Base-by-base conservation (phyloP, 1,284 basidiomycete genomes). In the Malassezia psittaci region DNA sequence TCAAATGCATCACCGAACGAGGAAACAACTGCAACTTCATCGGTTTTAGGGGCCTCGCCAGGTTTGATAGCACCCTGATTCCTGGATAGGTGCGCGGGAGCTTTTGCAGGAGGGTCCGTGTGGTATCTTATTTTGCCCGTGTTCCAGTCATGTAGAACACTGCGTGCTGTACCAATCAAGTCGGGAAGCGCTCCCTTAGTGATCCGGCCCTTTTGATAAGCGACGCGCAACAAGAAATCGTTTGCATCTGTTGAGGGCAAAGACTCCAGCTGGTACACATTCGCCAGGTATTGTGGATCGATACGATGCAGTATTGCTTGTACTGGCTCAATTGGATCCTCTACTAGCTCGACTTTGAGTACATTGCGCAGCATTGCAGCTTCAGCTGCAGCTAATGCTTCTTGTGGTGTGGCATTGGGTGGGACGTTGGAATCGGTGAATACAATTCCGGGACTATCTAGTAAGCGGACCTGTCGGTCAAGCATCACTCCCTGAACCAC, bases 361-460 rank as follows among this genome's bases (percentile, higher is more conserved):
- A 90, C 90, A 66, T 96, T 96, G 34, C 90, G 80, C n/a, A 96
- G 58, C 18, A 72, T 49, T 1, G 67, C 65, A 3, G 59, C 61
- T 46, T 64, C 62, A 24, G 59, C 54, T 3, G 57, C 59, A 0
- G 59, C 59, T 16, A 54, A 58, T 15, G 44, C 50, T 13, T 47
- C 57, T 8, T 48, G 45, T 8, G 52, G 33, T 29, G 45, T 44
- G 5, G 49, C 54, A 34, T 53, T 60, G 18, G 47, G 43, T 46
- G 55, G 51, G 34, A 47, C 55, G 47, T 51, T 51, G 15, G 55
- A 35, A 48, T 70, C 68, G 21, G 60, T 49, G 35, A 74, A 67
- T 1, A 96, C 87, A 32, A 98, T 90, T 60, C 93, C 93, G 0
- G 94, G 93, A 48, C 90, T 96, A 77, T 98, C 94, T 12, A 98